phyloP scores from a whole-genome alignment of 352 stramenopile species.

The Pythium plurisporium region DNA sequence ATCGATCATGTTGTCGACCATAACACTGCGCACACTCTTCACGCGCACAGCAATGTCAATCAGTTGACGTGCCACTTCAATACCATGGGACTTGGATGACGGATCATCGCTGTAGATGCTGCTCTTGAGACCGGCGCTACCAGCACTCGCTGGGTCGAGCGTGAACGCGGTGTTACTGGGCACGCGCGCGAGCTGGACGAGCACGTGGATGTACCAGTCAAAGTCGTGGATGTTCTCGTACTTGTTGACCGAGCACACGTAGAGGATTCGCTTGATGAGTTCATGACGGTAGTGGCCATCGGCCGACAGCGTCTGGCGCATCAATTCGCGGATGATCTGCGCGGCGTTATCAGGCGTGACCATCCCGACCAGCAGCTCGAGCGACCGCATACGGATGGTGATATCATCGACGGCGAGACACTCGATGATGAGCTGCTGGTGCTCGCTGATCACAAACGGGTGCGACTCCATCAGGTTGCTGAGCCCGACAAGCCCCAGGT shows the following conservation, averaged over 20 bases:
- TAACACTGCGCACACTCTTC: conserved; percentile 92
- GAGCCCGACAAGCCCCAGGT: conserved; percentile 97
- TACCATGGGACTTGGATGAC: conserved; percentile 43
- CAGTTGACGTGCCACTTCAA: conserved; percentile 92
- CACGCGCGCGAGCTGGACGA: conserved; percentile 93
- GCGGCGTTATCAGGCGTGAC: conserved; percentile 94
- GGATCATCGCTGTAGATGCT: conserved; percentile 36
- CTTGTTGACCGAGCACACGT: conserved; percentile 97
- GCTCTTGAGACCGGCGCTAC: conserved; percentile 19
- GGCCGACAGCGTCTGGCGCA: conserved; percentile 92
- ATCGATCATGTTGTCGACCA: conserved; percentile 93
- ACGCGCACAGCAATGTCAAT: conserved; percentile 97
- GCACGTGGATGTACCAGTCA: conserved; percentile 97
- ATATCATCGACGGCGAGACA: conserved; percentile 98
- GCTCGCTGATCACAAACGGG: conserved; percentile 92
- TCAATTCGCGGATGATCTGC: conserved; percentile 95
- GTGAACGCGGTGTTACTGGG: conserved; percentile 61
- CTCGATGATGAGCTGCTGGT: conserved; percentile 94
- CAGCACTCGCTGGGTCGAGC: conserved; percentile 24
- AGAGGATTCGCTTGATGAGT: conserved; percentile 94
- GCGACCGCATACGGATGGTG: conserved; percentile 96
- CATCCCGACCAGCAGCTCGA: conserved; percentile 96
- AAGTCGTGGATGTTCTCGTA: conserved; percentile 98
- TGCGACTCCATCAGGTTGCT: conserved; percentile 96
- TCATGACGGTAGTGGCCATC: conserved; percentile 95